These are phyloP conservation scores for Saccharomyces mikatae DNA, from an alignment of 805 yeast genomes.

Conservation along the genomic window DNA sequence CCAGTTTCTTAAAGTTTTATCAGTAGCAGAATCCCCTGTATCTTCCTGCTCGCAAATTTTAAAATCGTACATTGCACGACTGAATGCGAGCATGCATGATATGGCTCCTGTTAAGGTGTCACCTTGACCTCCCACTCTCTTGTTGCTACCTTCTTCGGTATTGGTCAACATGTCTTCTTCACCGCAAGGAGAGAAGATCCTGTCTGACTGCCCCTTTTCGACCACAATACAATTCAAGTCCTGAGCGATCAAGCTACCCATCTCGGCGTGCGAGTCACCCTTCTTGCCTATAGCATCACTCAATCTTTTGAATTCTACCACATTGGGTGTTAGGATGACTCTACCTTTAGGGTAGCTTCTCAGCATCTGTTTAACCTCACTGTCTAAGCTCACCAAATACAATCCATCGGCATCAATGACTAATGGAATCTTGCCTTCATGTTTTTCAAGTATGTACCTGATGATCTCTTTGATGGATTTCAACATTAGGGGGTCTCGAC, in stretches of 20 bases:
- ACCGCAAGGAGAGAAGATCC: constrained; percentile 41
- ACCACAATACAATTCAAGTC: constrained; percentile 32
- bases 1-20: constrained; percentile 23
- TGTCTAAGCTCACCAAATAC: constrained; percentile 45
- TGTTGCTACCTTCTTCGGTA: constrained; percentile 53
- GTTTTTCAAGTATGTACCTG: constrained; percentile 37
- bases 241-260: constrained; percentile 21
- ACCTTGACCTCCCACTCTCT: constrained; percentile 95
- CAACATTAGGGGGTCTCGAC: constrained; percentile 68
- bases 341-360: constrained; percentile 43
- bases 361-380: constrained; percentile 27
- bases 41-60: constrained; percentile 48
- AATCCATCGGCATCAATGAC: constrained; percentile 89
- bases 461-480: constrained; percentile 51
- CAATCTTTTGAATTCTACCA: constrained; percentile 71
- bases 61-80: constrained; percentile 50
- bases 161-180: constrained; percentile 38
- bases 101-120: constrained; percentile 82
- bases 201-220: constrained; percentile 65
- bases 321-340: constrained; percentile 82
- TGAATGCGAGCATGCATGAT: constrained; percentile 81
- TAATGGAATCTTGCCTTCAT: constrained; percentile 53
- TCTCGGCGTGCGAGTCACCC: constrained; percentile 20
- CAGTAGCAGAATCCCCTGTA: constrained; percentile 22
- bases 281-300: constrained; percentile 37